A percentile compares a stretch with the other conserved stretches of the same genome.
These are phyloP conservation scores for Nannizziopsis barbatae DNA, from an alignment of 2,329 filamentous ascomycete genomes.

Conservation along the genomic window DNA sequence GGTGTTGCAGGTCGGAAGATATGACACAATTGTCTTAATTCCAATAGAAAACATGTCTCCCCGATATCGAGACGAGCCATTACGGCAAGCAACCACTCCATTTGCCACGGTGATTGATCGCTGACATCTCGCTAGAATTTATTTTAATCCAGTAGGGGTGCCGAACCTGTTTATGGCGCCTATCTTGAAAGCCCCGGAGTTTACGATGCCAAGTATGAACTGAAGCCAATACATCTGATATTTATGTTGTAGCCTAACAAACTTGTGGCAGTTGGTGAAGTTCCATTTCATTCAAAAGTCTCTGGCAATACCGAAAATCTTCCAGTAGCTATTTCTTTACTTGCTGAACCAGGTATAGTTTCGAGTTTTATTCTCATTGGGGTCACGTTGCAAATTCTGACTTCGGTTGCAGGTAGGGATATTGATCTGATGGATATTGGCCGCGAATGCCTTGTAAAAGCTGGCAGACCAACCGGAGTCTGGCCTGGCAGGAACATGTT, in stretches of 20 bases:
- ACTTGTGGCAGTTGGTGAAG: not conserved
- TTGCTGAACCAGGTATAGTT: not conserved
- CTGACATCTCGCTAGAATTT: not conserved
- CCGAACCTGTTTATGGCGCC: not conserved
- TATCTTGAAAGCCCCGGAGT: not conserved
- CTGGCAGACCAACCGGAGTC: too few species aligned
- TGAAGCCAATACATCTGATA: too few species aligned
- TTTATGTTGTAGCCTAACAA: too few species aligned
- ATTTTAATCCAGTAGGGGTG: not conserved
- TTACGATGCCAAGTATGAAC: too few species aligned
- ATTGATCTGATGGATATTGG: too few species aligned
- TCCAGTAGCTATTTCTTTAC: not conserved
- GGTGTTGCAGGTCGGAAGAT: not conserved
- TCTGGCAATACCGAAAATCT: not conserved
- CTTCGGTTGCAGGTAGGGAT: too few species aligned
- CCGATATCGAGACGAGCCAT: not conserved
- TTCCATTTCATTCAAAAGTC: not conserved
- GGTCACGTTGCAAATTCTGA: too few species aligned
- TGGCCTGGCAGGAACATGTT: too few species aligned
- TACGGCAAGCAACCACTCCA: not conserved
- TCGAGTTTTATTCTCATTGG: not conserved
- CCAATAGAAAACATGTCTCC: not conserved
- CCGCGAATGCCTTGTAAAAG: too few species aligned
- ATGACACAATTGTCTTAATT: not conserved
- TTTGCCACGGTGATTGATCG: not conserved